Conservation (phyloP, 768 basidiomycete genomes). For the Mycena rebaudengoi region DNA sequence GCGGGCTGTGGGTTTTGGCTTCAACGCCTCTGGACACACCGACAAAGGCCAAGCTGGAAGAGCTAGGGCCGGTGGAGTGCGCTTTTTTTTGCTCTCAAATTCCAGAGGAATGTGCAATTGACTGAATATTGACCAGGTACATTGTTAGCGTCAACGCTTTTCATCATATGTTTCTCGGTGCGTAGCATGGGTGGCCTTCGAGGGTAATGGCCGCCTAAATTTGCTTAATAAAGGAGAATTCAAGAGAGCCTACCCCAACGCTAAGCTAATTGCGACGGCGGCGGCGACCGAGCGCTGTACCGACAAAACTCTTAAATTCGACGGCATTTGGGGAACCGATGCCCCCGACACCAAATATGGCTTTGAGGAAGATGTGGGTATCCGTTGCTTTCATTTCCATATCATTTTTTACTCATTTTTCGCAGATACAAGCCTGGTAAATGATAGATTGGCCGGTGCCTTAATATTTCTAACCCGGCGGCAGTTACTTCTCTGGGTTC, state of each 20-base stretch:
- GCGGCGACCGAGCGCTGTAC: slow-evolving; percentile 59
- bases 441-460: neutral
- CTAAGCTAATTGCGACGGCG: slow-evolving; percentile 75
- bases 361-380: slow-evolving; percentile 71
- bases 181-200: too few species aligned
- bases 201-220: too few species aligned
- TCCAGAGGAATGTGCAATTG: too few species aligned
- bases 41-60: slow-evolving; percentile 68
- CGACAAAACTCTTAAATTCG: slow-evolving; percentile 62
- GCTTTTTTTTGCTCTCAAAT: slow-evolving; percentile 13
- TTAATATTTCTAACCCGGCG: neutral
- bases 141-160: slow-evolving; percentile 66
- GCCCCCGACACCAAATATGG: slow-evolving; percentile 76
- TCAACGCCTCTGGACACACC: slow-evolving; percentile 75
- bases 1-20: slow-evolving; percentile 83
- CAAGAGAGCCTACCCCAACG: slow-evolving; percentile 73
- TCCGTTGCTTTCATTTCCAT: neutral
- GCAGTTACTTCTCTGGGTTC: slow-evolving; percentile 75
- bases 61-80: slow-evolving; percentile 76
- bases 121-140: slow-evolving; percentile 47
- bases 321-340: slow-evolving; percentile 77
- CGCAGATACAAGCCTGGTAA: slow-evolving; percentile 60
- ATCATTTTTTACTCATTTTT: neutral
- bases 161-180: slow-evolving; percentile 69
- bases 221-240: slow-evolving; percentile 55